Evolutionary conservation across 176 grass and related monocot genomes (phyloP), one percentile per base, ranked within the genome.

Genomic region (Cocos nucifera): DNA sequence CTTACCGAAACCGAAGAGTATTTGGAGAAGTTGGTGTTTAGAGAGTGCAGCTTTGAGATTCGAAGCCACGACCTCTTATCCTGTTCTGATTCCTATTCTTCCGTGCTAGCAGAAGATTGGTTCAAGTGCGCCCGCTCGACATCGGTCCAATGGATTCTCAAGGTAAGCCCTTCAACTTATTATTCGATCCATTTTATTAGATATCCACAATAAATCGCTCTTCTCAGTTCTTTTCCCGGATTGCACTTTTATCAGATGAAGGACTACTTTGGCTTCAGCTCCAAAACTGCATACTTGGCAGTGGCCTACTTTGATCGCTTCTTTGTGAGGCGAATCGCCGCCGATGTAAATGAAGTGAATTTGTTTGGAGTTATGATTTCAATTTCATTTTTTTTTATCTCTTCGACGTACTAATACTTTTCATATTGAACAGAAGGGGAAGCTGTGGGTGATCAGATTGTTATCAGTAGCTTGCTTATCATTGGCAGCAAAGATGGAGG

Each of bases 401-500:
- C 30, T 17, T 23, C 6, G 8, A 71, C 84, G 54, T 61, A 29
- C 75, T 78, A 8, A 44, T 14, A 3, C 35, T 66, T 73, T 56
- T 82, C 20, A 20, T 22, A 63, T 58, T 61, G 57, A 78, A 67
- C 69, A 80, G 66, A 79, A 75, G 16, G 81, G 61, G 65, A 80
- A 85, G 77, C 69, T 75, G 19, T 97, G 92, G 92, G 83, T 87
- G 32, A 24, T 70, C 52, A 53, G 81, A 29, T 72, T 97, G 49
- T 29, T 91, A 49, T 80, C 87, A 2, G 63, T 91, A 21, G 83
- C 92, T 39, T 97, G 92, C 63, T 63, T 88, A 44, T 88, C 87
- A 15, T 65, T 97, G 66, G 92, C 92, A 30, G 92, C 87, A 0
- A 97, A 97, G 77, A 91, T 97, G 87, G 92, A 97, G 64, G 87